Evolutionary conservation across 2,329 filamentous ascomycete genomes (phyloP), one percentile per base, ranked within the genome.

Genomic region (Stagonosporopsis cucurbitacearum): DNA sequence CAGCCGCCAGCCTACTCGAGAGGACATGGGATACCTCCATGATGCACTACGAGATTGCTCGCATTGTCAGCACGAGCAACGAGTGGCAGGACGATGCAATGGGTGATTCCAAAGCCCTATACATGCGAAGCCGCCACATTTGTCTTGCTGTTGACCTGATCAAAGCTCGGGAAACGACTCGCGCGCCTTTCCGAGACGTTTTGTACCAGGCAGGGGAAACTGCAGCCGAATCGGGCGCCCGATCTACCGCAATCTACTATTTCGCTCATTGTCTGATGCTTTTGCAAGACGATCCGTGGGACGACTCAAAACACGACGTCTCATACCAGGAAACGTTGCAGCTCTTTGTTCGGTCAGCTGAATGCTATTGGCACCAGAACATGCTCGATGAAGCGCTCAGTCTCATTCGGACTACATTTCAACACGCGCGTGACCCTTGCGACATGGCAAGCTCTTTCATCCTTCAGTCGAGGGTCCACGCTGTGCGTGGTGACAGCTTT

Each of bases 41-140:
- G 57, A 97, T 97, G 93, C 92, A 97, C 75, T 97, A 93, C 66
- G 86, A 92, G 41, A 91, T 97, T 66, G 89, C 91, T 0, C 88
- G 91, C 69, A 89, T 88, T 0, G 85, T 97, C 62, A 85, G 93
- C 73, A 89, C 90, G 64, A 88, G 92, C 65, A 86, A 79, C 20
- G 77, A 79, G 7, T 75, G 83, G 22, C 58, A 66, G 7, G 87
- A 92, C 57, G 80, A 84, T 1, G 82, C 82, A 45, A 82, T 84
- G 23, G 64, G 72, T 22, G 71, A 75, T 2, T 77, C 76, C 4
- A 79, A 78, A 44, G 65, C 75, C 2, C 82, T 87, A 12, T 92
- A 96, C 68, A 88, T 85, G 56, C 88, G 89, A 57, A 91, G 92
- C 20, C 85, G 88, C 5, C 94, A 97, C 72, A 88, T 96, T 3